Evolutionary conservation across 1,284 basidiomycete species (phyloP), one percentile per base, ranked within the genome.

Genomic region (Somion occarium): DNA sequence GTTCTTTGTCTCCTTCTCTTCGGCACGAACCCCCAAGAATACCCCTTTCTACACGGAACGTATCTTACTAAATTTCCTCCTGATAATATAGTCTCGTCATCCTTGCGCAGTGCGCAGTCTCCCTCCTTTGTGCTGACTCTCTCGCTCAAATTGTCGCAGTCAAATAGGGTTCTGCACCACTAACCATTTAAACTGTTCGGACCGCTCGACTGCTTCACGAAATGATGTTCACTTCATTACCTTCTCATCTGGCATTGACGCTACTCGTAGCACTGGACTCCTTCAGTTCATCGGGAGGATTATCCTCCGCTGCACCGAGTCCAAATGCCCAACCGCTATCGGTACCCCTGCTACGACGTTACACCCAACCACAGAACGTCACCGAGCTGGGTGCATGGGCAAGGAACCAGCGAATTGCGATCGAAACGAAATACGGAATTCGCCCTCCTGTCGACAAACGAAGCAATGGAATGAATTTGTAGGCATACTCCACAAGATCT

Each of bases 391-490:
- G 38, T 5, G 15, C 24, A 37, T 58, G 56, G 55, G 54, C 50
- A 13, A 23, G 23, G 5, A 24, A 26, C 15, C 46, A 56, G 44
- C 49, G 39, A 37, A 13, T 27, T 13, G 15, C 46, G 12, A 44
- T 58, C 26, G 51, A 49, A 26, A 38, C 42, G 3, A 58, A 58
- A 38, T 58, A 58, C 27, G 41, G 30, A n/a, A 24, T 50, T 9
- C 20, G 23, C 22, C 13, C 12, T 5, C 2, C 25, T 13, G 18
- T 30, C 34, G 34, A 27, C 23, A 52, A 37, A 38, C 50, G 56
- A 27, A 51, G 22, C 3, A 52, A 41, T 44, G 54, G 56, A 13
- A 27, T 24, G 3, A 54, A 52, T 34, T 37, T 56, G 56, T 55
- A 44, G 15, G 56, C 38, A 2, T 24, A 24, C 7, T 23, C 5